Conservation (phyloP, 345 rosid genomes). For the Arabidopsis thaliana region DNA sequence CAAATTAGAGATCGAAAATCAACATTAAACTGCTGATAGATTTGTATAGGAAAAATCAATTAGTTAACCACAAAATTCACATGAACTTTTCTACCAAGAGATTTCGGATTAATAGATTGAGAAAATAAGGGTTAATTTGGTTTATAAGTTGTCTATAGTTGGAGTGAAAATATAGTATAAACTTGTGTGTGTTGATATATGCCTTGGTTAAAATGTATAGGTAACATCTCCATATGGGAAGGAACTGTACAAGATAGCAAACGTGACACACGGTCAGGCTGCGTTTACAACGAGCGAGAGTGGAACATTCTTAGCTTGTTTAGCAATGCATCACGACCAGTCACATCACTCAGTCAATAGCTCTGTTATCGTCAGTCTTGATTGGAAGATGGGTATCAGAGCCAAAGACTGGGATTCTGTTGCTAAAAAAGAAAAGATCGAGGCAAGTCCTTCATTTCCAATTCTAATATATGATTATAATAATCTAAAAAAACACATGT, state of each 20-base stretch:
- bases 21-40: background rate
- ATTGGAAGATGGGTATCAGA: slow-evolving; percentile 39
- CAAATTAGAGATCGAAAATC: background rate
- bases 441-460: slow-evolving; percentile 24
- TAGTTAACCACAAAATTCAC: background rate
- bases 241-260: slow-evolving; percentile 65
- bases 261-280: slow-evolving; percentile 68
- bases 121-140: background rate
- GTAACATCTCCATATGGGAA: slow-evolving; percentile 83
- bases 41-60: background rate
- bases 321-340: slow-evolving; percentile 39
- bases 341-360: slow-evolving; percentile 34
- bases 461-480: background rate
- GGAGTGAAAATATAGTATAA: background rate
- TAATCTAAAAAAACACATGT: background rate
- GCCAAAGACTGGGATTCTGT: slow-evolving; percentile 39
- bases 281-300: slow-evolving; percentile 76
- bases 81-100: background rate
- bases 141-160: background rate
- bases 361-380: slow-evolving; percentile 29
- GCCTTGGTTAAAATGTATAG: slow-evolving; percentile 44
- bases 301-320: slow-evolving; percentile 78
- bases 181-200: too few relatives aligned
- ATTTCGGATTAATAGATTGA: background rate
- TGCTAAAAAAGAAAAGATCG: slow-evolving; percentile 45